These are phyloP conservation scores for Metahyphopichia silvanorum DNA, from an alignment of 805 yeast species.

Conservation along the genomic window DNA sequence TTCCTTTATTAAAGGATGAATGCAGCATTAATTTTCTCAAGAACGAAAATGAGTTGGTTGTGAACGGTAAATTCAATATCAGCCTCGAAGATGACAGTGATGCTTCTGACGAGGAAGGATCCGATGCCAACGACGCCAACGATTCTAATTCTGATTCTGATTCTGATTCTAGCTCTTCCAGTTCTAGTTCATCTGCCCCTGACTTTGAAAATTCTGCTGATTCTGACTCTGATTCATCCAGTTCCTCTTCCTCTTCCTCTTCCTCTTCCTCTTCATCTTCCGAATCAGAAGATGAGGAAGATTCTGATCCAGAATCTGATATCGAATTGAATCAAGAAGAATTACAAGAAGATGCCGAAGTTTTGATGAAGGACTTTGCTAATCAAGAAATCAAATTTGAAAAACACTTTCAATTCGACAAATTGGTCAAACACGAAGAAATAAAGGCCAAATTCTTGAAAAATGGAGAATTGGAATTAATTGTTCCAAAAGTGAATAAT, in stretches of 20 bases:
- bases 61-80: constrained; percentile 38
- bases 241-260: constrained; percentile 3
- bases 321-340: constrained; percentile 24
- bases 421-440: constrained; percentile 32
- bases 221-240: constrained; percentile 7
- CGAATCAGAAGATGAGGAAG: constrained; percentile 3
- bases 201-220: neutral
- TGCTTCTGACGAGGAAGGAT: constrained; percentile 12
- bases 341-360: constrained; percentile 36
- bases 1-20: constrained; percentile 40
- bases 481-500: constrained; percentile 32
- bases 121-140: constrained; percentile 6
- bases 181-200: neutral
- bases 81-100: constrained; percentile 15
- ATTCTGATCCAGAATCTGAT: constrained; percentile 10
- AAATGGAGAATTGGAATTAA: constrained; percentile 40
- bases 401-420: constrained; percentile 41
- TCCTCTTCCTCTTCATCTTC: constrained; percentile 4
- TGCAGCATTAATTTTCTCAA: constrained; percentile 37
- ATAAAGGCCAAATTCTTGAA: constrained; percentile 36
- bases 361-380: constrained; percentile 33
- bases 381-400: constrained; percentile 41
- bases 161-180: neutral
- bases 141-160: constrained; percentile 11
- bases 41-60: constrained; percentile 37